Percentiles rank a stretch among this genome's conserved stretches.
Evolutionary conservation across 2,329 filamentous ascomycete genomes (phyloP).

Genomic region (Lachnellula cervina): DNA sequence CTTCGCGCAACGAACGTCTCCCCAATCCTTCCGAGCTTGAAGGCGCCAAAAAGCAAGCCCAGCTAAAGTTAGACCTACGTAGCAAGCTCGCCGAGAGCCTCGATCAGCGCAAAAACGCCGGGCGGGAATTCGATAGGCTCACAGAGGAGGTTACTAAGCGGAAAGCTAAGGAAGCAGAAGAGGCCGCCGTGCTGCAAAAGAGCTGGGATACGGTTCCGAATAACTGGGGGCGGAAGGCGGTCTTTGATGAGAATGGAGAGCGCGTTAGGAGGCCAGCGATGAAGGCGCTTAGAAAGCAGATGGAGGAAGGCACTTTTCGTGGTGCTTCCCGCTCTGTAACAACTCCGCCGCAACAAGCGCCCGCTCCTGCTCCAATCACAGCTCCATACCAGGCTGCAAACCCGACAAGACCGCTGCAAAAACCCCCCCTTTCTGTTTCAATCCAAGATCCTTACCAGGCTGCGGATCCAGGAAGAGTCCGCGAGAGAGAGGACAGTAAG

Average conservation of each 20-base stretch:
- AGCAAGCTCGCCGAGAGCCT: neutral
- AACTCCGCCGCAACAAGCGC: neutral
- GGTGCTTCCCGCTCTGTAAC: neutral
- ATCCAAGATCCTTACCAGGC: no score
- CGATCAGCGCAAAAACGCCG: neutral
- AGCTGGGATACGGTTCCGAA: neutral
- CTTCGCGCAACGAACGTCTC: neutral
- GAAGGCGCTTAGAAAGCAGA: neutral
- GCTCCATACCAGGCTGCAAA: no score
- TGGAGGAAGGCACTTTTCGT: neutral
- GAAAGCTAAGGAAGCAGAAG: neutral
- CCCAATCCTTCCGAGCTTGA: neutral
- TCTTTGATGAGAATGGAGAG: neutral
- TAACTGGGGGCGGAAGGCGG: neutral
- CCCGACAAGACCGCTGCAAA: no score
- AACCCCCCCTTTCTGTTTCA: no score
- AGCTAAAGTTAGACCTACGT: neutral
- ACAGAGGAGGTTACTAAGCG: neutral
- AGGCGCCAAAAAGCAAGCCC: neutral
- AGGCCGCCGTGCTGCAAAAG: neutral
- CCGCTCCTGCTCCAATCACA: neutral
- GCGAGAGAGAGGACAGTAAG: no score
- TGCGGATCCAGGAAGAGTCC: no score
- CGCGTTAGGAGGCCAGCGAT: neutral
- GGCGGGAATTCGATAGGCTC: neutral